Evolutionary conservation across 495 filamentous ascomycete species (phyloP), one percentile per base, ranked within the genome.

Genomic region (Aspergillus kassunensis): DNA sequence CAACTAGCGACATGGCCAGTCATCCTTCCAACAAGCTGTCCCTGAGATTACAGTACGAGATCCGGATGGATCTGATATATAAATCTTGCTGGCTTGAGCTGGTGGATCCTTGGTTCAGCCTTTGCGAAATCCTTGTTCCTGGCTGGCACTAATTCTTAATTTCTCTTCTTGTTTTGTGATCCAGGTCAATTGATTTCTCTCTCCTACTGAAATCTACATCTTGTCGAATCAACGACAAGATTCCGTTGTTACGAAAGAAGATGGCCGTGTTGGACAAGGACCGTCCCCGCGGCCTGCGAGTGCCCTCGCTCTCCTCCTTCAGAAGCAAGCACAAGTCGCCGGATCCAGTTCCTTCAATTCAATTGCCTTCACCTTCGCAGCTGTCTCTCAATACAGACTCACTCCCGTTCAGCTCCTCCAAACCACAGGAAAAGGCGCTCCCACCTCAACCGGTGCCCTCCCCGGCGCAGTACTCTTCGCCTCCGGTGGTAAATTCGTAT

Each of bases 181-280:
- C 4, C 19, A 36, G 27, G 24, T 21, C 40, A 15, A 43, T 21
- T 50, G 36, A 25, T 8, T 48, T 31, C 15, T n/a, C n/a, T n/a
- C n/a, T n/a, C n/a, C n/a, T n/a, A n/a, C n/a, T n/a, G n/a, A n/a
- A n/a, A n/a, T n/a, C n/a, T n/a, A n/a, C n/a, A n/a, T n/a, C n/a
- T 27, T 27, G 24, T 9, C 4, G 4, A 27, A 4, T 27, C 24
- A 27, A 27, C 24, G 4, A 39, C 40, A 37, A 49, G 25, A 42
- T 44, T 44, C 52, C 42, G 13, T 16, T 42, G 10, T 40, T 12
- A 25, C 36, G 40, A 43, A 15, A 19, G 29, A 58, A 25, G 19
- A 71, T 73, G 68, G 68, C 70, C 4, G 63, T 72, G 36, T 62
- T 70, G 47, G 71, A 74, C 37, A 65, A 69, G 13, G 71, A 71